phyloP scores from a whole-genome alignment of 345 rosid species.

The thale cress (Arabidopsis thaliana) region TAIR10.1 NC_003076.8:2815501-2816000 shows the following conservation, averaged over 20 bases:
- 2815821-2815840: constrained; percentile 17
- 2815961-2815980: constrained; percentile 13
- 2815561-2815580: constrained; percentile 70
- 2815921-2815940: constrained; percentile 54
- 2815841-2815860: constrained; percentile 71
- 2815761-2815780: constrained; percentile 8
- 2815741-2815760: constrained; percentile 13
- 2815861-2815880: constrained; percentile 79
- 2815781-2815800: constrained; percentile 28
- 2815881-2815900: constrained; percentile 76
- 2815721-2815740: constrained; percentile 20
- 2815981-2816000: constrained; percentile 21
- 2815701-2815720: constrained; percentile 14
- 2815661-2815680: constrained; percentile 20
- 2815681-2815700: constrained; percentile 3
- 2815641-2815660: constrained; percentile 92
- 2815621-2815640: constrained; percentile 66
- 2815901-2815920: constrained; percentile 80
- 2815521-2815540: constrained; percentile 12
- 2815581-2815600: constrained; percentile 70
- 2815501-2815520: constrained; percentile 19
- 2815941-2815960: constrained; percentile 48
- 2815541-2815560: constrained; percentile 25
- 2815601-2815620: constrained; percentile 67
- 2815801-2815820: constrained; percentile 24